Conservation (phyloP, 805 yeast genomes). For the Clavispora asparagi region DNA sequence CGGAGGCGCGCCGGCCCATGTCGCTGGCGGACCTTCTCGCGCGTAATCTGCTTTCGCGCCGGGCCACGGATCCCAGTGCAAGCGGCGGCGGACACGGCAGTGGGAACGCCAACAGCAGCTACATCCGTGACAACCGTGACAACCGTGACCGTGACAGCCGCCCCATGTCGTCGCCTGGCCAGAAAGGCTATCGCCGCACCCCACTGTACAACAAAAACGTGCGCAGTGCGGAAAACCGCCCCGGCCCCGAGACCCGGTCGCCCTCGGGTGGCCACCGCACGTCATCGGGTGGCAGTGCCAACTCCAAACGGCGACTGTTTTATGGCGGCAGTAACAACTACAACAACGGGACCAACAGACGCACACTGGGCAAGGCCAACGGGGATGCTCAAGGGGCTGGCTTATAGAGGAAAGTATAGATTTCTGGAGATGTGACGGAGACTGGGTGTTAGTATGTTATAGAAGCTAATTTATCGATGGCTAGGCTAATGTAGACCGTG, state of each 20-base stretch:
- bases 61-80: not conserved
- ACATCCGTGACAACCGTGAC: no score
- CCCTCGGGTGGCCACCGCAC: not conserved
- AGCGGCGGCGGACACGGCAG: no score
- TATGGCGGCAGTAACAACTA: constrained; percentile 21
- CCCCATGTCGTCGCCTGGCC: not conserved
- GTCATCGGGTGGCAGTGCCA: constrained; percentile 1
- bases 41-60: not conserved
- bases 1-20: not conserved
- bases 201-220: not conserved
- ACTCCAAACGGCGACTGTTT: constrained; percentile 28
- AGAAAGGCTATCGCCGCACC: not conserved
- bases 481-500: no score
- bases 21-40: not conserved
- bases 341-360: constrained; percentile 5
- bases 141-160: not conserved
- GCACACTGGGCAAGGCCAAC: constrained; percentile 3
- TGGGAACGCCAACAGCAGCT: no score
- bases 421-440: not conserved
- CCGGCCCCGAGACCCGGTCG: not conserved
- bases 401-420: not conserved
- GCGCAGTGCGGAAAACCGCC: not conserved
- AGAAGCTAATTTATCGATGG: no score
- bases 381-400: not conserved
- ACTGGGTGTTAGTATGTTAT: no score